phyloP scores from a whole-genome alignment of 208 protist genomes.

The Trypanosomatidae sp. region DNA sequence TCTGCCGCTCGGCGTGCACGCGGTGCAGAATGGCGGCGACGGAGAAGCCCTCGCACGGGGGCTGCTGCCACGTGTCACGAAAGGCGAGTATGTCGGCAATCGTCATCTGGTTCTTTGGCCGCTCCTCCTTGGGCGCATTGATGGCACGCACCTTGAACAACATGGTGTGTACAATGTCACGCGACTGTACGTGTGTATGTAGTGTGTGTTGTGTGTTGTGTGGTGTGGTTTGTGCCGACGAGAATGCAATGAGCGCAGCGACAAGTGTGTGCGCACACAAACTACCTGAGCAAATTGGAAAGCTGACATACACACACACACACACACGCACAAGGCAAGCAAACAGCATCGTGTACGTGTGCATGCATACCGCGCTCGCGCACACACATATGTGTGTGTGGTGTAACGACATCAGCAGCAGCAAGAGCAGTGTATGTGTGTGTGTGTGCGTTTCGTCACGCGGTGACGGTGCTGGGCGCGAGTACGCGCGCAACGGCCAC shows the following conservation, averaged over 20 bases:
- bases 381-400: too few relatives aligned
- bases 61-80: slow-evolving; percentile 69
- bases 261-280: slow-evolving; percentile 2
- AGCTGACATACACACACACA: too few relatives aligned
- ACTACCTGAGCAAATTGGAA: slow-evolving; percentile 4
- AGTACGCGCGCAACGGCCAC: too few relatives aligned
- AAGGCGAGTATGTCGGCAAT: slow-evolving; percentile 64
- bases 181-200: background rate
- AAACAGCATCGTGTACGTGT: too few relatives aligned
- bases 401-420: too few relatives aligned
- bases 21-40: slow-evolving; percentile 41
- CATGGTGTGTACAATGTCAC: slow-evolving; percentile 13
- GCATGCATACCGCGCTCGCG: too few relatives aligned
- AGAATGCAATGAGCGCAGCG: background rate
- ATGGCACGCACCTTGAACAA: slow-evolving; percentile 57
- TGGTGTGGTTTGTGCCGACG: background rate
- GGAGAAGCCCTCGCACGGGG: slow-evolving; percentile 49
- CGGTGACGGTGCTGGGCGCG: too few relatives aligned
- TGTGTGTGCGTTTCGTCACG: too few relatives aligned
- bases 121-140: slow-evolving; percentile 43
- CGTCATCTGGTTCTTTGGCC: slow-evolving; percentile 60
- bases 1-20: slow-evolving; percentile 34
- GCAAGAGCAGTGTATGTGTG: too few relatives aligned
- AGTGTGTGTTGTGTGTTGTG: slow-evolving; percentile 1
- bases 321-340: too few relatives aligned